phyloP scores from a whole-genome alignment of 306 rosid genomes.

The Fragaria ananassa region DNA sequence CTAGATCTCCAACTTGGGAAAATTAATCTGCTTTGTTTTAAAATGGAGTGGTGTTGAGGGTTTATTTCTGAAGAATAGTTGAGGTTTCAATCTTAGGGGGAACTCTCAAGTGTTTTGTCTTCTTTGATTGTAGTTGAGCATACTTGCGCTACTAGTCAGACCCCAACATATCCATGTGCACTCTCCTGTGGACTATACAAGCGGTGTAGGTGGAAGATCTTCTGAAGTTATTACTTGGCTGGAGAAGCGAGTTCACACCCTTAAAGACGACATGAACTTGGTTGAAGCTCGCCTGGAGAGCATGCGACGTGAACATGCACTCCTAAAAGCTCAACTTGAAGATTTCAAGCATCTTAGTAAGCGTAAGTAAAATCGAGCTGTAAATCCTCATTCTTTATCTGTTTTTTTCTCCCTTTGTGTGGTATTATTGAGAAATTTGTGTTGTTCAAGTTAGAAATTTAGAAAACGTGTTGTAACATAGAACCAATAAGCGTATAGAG shows the following conservation, averaged over 20 bases:
- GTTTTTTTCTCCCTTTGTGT: not conserved
- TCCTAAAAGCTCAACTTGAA: conserved; percentile 63
- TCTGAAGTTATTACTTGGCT: conserved; percentile 62
- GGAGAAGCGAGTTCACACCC: conserved; percentile 80
- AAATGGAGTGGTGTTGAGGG: not conserved
- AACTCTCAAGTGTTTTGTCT: conserved; percentile 5
- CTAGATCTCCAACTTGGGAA: not conserved
- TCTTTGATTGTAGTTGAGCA: conserved; percentile 74
- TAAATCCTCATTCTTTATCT: conserved; percentile 9
- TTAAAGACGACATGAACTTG: conserved; percentile 89
- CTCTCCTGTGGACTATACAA: conserved; percentile 45
- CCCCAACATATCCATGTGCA: conserved; percentile 77
- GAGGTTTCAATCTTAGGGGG: not conserved
- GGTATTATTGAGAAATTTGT: not conserved
- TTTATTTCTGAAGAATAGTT: not conserved
- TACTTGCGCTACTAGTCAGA: conserved; percentile 67
- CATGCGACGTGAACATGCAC: conserved; percentile 66
- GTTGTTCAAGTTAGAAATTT: not conserved
- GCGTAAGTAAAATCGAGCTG: conserved; percentile 23
- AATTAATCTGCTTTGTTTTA: not conserved
- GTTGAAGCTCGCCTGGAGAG: conserved; percentile 83
- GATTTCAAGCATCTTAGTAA: conserved; percentile 44
- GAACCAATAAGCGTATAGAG: not conserved
- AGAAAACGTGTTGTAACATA: not conserved
- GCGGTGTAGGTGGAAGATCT: conserved; percentile 45